Base-by-base conservation (phyloP, 2,329 filamentous ascomycete genomes). In the Helicocarpus griseus region DNA sequence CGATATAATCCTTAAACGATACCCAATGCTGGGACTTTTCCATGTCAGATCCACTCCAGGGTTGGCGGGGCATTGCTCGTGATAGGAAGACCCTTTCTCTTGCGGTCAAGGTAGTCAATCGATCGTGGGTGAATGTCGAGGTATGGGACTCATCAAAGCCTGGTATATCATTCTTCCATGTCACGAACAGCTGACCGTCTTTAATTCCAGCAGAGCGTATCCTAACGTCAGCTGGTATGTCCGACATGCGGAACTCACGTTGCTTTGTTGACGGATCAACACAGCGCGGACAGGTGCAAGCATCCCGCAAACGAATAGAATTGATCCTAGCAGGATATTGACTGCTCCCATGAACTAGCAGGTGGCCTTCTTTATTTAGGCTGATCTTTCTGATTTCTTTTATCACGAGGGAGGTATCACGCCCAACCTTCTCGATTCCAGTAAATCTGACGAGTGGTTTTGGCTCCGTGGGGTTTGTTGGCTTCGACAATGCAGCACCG, bases 1-100 rank as follows among this genome's bases (percentile, higher is more conserved):
- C 65, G 75, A 94, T 85, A 69, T 89, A 96, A 36, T 83, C 80
- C 0, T 80, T 62, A 67, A 86, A 95, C 50, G 81, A 73, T 40
- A 93, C 73, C 67, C 78, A 81, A 46, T 70, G 67, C 17, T 69
- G 70, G 1, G 65, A 57, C 13, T 66, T 62, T 43, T 75, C 63
- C 79, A 77, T 73, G 9, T 60, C 55, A 1, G 64, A 56, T 14
- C 65, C 64, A 54, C 70, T 62, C 63, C 69, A 75, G 2, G 43
- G 26, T 14, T 13, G 26, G 17, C 29, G n/a, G 7, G 17, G 13
- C 43, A 5, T 22, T n/a, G 19, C n/a, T 19, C 17, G n/a, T n/a
- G n/a, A n/a, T n/a, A n/a, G 43, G 26, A 22, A 33, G 33, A 33
- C 14, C 3, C 22, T 35, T n/a, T 46, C 43, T 31, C n/a, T n/a